phyloP scores from a whole-genome alignment of 2,329 filamentous ascomycete species.

The Geosmithia flava region DNA sequence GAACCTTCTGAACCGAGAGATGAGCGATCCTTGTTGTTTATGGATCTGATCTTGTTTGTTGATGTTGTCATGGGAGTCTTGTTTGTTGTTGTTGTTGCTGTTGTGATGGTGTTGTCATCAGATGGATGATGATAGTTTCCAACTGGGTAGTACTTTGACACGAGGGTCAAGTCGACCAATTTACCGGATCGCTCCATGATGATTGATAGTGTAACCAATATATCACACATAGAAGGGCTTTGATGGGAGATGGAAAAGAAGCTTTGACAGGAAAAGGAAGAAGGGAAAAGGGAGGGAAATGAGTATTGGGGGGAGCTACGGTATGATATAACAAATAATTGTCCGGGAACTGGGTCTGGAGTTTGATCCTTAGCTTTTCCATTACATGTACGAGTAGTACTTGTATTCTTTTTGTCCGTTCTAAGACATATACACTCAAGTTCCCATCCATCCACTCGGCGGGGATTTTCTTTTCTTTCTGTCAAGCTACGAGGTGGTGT shows the following conservation, averaged over 20 bases:
- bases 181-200: slow-evolving; percentile 23
- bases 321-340: slow-evolving; percentile 7
- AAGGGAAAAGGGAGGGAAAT: not conserved
- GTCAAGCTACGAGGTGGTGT: not conserved
- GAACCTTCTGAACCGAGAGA: slow-evolving; percentile 34
- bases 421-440: not conserved
- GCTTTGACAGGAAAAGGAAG: no score
- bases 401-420: not conserved
- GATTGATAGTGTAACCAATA: not conserved
- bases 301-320: not conserved
- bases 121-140: slow-evolving; percentile 27
- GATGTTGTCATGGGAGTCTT: not conserved
- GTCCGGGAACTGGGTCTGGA: not conserved
- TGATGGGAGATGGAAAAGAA: not conserved
- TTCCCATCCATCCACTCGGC: not conserved
- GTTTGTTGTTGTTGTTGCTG: not conserved
- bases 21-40: slow-evolving; percentile 14
- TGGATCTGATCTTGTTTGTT: not conserved
- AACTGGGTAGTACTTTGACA: slow-evolving; percentile 24
- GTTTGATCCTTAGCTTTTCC: not conserved
- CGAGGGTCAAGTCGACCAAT: slow-evolving; percentile 23
- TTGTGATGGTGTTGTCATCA: not conserved
- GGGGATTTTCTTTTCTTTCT: not conserved
- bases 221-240: not conserved
- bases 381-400: not conserved